Evolutionary conservation across 768 basidiomycete genomes (phyloP), one percentile per base, ranked within the genome.

Genomic region (Auricularia cornea): DNA sequence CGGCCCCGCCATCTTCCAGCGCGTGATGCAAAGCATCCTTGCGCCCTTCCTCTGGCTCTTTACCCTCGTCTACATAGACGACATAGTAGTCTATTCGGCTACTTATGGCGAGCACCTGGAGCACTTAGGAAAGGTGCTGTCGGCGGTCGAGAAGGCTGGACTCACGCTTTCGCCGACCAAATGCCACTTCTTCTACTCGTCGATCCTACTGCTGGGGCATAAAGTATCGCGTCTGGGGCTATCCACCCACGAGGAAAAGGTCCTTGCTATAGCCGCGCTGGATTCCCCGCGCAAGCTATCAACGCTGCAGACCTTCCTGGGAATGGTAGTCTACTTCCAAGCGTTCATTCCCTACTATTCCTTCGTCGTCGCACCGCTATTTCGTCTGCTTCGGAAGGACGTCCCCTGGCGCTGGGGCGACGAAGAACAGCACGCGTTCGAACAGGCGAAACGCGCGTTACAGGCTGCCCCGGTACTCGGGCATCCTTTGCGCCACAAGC

Each of bases 251-350:
- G 62, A 69, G 59, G 74, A 76, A 60, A 78, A 78, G 59, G 72
- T 77, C 0, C 66, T 72, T 6, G 74, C 75, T 0, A 77, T 78
- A 28, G 3, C 71, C 0, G 65, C 72, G 5, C 63, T 78, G 1
- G 65, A 33, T 1, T 48, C 59, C 3, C 77, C 76, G 0, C 28
- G 26, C 0, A 72, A 70, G n/a, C 64, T 70, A 0, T 10, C 59
- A 14, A 71, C 74, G n/a, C 60, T 78, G 6, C 75, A 75, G 59
- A 70, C 64, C 5, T 77, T 75, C 64, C 63, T 77, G 1, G 77
- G 77, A 1, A 76, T 74, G 74, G 72, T 74, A 32, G 74, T 77
- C 0, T 78, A 78, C 59, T 78, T 78, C 63, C 67, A 35, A 12
- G 4, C 33, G 33, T 35, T 35, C 33, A 35, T 35, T 4, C 75